Evolutionary conservation across 2,329 filamentous ascomycete species (phyloP), one percentile per base, ranked within the genome.

Genomic region (Beauveria varroae): DNA sequence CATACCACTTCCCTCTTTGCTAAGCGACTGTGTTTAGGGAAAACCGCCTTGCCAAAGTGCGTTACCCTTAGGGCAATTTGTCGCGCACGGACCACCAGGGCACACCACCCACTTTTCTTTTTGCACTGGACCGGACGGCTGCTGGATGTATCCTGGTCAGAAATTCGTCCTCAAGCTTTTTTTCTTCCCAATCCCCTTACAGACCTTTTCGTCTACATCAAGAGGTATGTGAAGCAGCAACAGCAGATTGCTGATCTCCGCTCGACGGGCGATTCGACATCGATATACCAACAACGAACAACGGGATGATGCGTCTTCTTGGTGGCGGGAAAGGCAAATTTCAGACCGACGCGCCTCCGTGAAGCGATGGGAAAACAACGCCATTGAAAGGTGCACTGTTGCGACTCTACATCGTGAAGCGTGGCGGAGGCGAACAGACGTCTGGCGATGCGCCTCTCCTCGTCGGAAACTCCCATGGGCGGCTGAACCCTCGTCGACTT

Each of bases 401-500:
- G 57, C 28, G 7, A 37, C 18, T 20, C 24, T 43, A 12, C 22
- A n/a, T 59, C 37, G 57, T 34, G 47, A 59, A 59, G 34, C 57
- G 47, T 24, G 28, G 7, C 16, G 10, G 26, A 24, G 47, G 62
- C n/a, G 57, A 58, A 28, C 26, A 65, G 73, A 65, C 53, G 65
- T 65, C 64, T 67, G 71, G 68, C 64, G 85, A 87, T 85, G 87
- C 85, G 80, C 82, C 79, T 80, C 77, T 83, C 80, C 80, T 79
- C 81, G 78, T 78, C 81, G 80, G 79, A 79, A 84, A 2, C 18
- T 12, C 28, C 34, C 40, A 75, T 80, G 85, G 84, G 85, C 85
- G 81, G 85, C 81, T 86, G 85, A 88, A 87, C 85, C 85, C 85
- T 86, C 79, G 77, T 78, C 77, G 76, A 74, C 72, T 57, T 61